Evolutionary conservation across 345 rosid species (phyloP).

Genomic region (Eucalyptus globulus): DNA sequence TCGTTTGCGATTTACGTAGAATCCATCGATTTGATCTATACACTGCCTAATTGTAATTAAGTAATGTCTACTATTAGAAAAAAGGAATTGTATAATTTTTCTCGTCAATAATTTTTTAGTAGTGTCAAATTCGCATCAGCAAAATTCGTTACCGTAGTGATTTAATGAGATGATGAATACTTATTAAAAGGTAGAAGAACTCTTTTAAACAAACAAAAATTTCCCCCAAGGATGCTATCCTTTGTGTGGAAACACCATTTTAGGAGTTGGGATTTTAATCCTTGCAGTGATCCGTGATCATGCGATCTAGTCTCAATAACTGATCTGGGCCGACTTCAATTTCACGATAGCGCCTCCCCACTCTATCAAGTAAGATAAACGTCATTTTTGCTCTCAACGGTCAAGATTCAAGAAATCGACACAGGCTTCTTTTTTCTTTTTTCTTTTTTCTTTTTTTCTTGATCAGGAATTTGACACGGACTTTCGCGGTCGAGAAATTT

Average conservation of each 20-base stretch:
- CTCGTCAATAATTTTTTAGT: fast-evolving
- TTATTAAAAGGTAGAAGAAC: background rate
- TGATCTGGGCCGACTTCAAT: background rate
- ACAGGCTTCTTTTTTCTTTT: fast-evolving
- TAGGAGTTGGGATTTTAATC: background rate
- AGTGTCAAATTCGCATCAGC: fast-evolving
- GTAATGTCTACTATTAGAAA: background rate
- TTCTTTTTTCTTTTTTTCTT: fast-evolving
- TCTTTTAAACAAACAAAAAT: background rate
- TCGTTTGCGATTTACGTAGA: background rate
- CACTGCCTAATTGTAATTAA: background rate
- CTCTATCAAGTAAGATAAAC: background rate
- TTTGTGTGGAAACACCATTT: background rate
- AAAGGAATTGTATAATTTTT: background rate
- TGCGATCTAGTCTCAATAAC: background rate
- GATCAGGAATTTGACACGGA: fast-evolving
- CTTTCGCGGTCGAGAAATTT: fast-evolving
- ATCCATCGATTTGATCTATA: background rate
- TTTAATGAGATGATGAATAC: background rate
- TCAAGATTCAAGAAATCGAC: background rate
- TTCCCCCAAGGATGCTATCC: background rate
- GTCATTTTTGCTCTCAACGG: background rate
- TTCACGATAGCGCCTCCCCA: fast-evolving
- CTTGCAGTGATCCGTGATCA: background rate
- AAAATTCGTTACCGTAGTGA: fast-evolving